Evolutionary conservation across 257 asterid genomes (phyloP).

Genomic region (Plantago major): DNA sequence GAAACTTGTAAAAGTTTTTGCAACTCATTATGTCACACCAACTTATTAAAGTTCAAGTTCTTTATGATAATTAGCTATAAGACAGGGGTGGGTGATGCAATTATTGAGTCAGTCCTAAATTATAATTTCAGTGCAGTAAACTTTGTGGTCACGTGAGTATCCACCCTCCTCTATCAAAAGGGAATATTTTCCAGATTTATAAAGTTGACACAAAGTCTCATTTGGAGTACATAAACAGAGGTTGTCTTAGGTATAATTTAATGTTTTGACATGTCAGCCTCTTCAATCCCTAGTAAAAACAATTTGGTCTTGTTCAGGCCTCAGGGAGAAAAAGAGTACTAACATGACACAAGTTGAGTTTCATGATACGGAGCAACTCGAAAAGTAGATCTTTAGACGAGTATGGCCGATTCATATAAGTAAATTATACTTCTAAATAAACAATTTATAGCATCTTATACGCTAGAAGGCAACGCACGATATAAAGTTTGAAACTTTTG

Average conservation of each 20-base stretch:
- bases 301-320: slow-evolving; percentile 19
- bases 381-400: slow-evolving; percentile 18
- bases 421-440: too few relatives aligned
- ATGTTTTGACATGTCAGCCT: slow-evolving; percentile 32
- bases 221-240: slow-evolving; percentile 26
- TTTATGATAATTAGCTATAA: not conserved
- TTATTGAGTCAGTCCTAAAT: not conserved
- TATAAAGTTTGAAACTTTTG: not conserved
- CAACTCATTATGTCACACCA: too few relatives aligned
- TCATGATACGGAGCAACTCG: not conserved
- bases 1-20: not conserved
- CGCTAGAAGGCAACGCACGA: not conserved
- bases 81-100: slow-evolving; percentile 4
- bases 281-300: slow-evolving; percentile 8
- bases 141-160: slow-evolving; percentile 13
- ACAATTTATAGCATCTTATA: not conserved
- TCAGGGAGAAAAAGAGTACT: not conserved
- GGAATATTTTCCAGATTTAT: slow-evolving; percentile 38
- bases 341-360: not conserved
- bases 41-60: too few relatives aligned
- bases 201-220: slow-evolving; percentile 28
- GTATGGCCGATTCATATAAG: too few relatives aligned
- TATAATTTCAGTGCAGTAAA: not conserved
- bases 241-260: slow-evolving; percentile 25
- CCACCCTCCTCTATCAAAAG: slow-evolving; percentile 15